Conservation (phyloP, 2,329 filamentous ascomycete genomes). For the Hymenoscyphus repandus region DNA sequence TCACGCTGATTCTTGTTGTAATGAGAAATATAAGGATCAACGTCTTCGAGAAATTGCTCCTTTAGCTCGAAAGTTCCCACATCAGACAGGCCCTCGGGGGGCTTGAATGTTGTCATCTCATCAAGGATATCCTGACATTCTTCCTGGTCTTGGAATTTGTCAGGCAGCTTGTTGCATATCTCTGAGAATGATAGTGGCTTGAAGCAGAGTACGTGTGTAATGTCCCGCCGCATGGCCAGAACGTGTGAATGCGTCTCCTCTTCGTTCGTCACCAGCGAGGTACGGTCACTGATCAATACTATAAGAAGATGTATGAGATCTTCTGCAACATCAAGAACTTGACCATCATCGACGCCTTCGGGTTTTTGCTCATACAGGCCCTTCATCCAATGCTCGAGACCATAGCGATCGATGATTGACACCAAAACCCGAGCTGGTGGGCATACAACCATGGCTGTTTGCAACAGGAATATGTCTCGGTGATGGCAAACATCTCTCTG, state of each 20-base stretch:
- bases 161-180: constrained; percentile 76
- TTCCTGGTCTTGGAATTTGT: constrained; percentile 84
- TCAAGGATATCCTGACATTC: constrained; percentile 80
- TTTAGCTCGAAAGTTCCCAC: constrained; percentile 92
- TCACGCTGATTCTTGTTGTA: constrained; percentile 97
- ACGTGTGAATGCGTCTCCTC: constrained; percentile 61
- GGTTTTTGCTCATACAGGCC: constrained; percentile 71
- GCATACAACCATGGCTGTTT: constrained; percentile 84
- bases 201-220: constrained; percentile 92
- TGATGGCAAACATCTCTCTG: constrained; percentile 92
- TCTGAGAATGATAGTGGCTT: constrained; percentile 94
- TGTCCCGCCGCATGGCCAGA: constrained; percentile 76
- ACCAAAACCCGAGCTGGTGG: constrained; percentile 78
- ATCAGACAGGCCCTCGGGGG: constrained; percentile 87
- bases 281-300: constrained; percentile 82
- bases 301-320: constrained; percentile 94
- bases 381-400: constrained; percentile 80
- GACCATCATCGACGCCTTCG: constrained; percentile 74
- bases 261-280: constrained; percentile 65
- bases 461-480: constrained; percentile 87
- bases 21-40: constrained; percentile 94
- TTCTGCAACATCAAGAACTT: constrained; percentile 89
- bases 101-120: constrained; percentile 82
- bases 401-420: constrained; percentile 87
- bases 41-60: constrained; percentile 74